Evolutionary conservation across 2,329 filamentous ascomycete species (phyloP).

Genomic region (Phaeophleospora eucalypticola): DNA sequence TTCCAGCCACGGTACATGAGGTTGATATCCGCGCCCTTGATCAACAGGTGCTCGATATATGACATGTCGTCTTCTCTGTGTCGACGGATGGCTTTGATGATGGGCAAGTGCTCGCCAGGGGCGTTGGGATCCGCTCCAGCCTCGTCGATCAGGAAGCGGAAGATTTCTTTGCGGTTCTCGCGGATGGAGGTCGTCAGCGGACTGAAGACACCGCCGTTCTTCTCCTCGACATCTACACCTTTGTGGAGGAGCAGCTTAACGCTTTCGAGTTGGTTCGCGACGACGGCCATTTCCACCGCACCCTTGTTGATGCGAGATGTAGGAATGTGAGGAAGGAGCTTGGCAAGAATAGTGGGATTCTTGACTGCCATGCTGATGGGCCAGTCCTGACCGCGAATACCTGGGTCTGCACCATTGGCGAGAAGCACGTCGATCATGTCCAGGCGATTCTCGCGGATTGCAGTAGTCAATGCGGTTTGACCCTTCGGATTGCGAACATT

Average conservation of each 20-base stretch:
- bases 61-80: slow-evolving; percentile 54
- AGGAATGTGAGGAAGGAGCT: slow-evolving; percentile 54
- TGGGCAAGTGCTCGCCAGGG: slow-evolving; percentile 65
- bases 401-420: slow-evolving; percentile 57
- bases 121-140: slow-evolving; percentile 62
- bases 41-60: slow-evolving; percentile 60
- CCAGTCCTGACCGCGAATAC: slow-evolving; percentile 64
- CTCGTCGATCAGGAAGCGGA: slow-evolving; percentile 57
- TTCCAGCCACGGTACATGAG: slow-evolving; percentile 64
- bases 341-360: slow-evolving; percentile 56
- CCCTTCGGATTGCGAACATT: slow-evolving; percentile 57
- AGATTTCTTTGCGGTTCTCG: slow-evolving; percentile 59
- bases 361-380: slow-evolving; percentile 65
- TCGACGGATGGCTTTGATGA: slow-evolving; percentile 64
- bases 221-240: slow-evolving; percentile 65
- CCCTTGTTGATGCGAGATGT: slow-evolving; percentile 62
- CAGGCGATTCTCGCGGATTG: slow-evolving; percentile 56
- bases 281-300: slow-evolving; percentile 64
- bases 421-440: slow-evolving; percentile 60
- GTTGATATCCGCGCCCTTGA: slow-evolving; percentile 63
- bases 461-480: slow-evolving; percentile 61
- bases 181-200: slow-evolving; percentile 64
- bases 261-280: slow-evolving; percentile 62
- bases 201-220: slow-evolving; percentile 69
- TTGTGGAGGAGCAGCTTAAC: slow-evolving; percentile 62